These are phyloP conservation scores for Trametes villosa DNA, from an alignment of 768 basidiomycete species.

Conservation along the genomic window DNA sequence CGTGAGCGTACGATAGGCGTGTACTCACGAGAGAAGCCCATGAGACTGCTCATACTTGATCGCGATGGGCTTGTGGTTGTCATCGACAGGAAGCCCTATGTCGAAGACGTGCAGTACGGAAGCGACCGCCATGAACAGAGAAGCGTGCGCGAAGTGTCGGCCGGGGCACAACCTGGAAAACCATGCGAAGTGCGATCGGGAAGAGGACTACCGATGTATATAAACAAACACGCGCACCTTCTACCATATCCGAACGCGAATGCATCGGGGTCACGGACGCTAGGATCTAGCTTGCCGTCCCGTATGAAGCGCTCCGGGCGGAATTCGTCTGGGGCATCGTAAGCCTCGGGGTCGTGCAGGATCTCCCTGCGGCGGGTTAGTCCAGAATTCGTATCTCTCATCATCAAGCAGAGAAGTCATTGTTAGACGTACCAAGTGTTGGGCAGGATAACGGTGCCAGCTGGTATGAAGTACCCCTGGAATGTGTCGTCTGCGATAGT, in stretches of 20 bases:
- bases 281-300: constrained; percentile 66
- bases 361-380: constrained; percentile 42
- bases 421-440: constrained; percentile 31
- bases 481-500: constrained; percentile 31
- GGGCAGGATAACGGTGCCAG: constrained; percentile 27
- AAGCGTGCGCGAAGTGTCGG: constrained; percentile 14
- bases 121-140: constrained; percentile 20
- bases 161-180: constrained; percentile 24
- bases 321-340: constrained; percentile 83
- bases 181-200: neutral
- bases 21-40: constrained; percentile 13
- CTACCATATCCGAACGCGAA: constrained; percentile 34
- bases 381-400: neutral
- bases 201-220: neutral
- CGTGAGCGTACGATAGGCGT: neutral
- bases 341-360: constrained; percentile 85
- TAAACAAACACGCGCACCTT: constrained; percentile 4
- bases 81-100: constrained; percentile 19
- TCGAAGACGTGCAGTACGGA: constrained; percentile 26
- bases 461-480: constrained; percentile 28
- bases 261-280: constrained; percentile 27
- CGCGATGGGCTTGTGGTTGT: neutral
- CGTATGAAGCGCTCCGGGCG: constrained; percentile 73
- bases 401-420: neutral
- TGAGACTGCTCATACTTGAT: neutral